Evolutionary conservation across 441 rosid species (phyloP), one percentile per base, ranked within the genome.

Genomic region (Manihot esculenta): DNA sequence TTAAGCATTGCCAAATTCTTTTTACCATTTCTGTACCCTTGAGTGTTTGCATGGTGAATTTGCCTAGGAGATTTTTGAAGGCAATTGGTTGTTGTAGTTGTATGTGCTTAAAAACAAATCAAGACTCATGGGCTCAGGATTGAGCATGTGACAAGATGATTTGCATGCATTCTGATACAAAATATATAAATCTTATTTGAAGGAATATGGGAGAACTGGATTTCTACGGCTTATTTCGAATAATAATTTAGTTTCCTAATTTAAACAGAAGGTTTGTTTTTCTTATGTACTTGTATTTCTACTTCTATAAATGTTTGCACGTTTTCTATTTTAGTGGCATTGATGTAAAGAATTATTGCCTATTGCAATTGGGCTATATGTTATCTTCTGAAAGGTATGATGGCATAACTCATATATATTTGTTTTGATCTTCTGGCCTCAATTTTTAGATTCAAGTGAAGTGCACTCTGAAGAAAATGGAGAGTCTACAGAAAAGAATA

Each of bases 401-500:
- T 68, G 35, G 26, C 42, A 56, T 17, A 5, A 42, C 57, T 64
- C 10, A 15, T 24, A 21, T 67, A 49, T 71, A 49, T 44, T 42
- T 50, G 4, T 69, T 68, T 66, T 62, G 38, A 24, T 44, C 27
- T 11, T 64, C 35, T 27, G 38, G 48, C 53, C 10, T 77, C 50
- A 59, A 66, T 69, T 41, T 72, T 72, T 74, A 91, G 93, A 88
- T 83, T 84, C 88, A 58, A 80, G 82, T 23, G 92, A 88, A 73
- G 79, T 76, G 65, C 89, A 79, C 20, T 77, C 77, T 62, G 85
- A 83, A 75, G 97, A 92, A 70, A 86, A 89, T 70, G 83, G 78
- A 74, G 79, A 72, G 53, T 84, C 88, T 33, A 42, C 62, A 18
- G 96, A 89, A 69, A 85, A 81, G 79, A 86, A 72, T 74, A 77